Evolutionary conservation across 2,329 filamentous ascomycete species (phyloP).

Genomic region (Penicillium vulpinum): DNA sequence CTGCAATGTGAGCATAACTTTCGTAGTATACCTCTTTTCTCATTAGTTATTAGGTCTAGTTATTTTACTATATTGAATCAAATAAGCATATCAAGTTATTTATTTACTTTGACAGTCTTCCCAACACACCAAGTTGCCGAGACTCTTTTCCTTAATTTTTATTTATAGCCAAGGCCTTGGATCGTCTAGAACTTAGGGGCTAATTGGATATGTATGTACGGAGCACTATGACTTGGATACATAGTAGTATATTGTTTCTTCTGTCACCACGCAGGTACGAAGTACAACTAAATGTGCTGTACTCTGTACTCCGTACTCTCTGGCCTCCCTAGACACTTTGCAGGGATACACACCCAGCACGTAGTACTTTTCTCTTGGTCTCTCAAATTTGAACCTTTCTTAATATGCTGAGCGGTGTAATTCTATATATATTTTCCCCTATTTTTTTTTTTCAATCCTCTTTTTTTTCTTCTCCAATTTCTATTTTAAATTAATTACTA

Average conservation of each 20-base stretch:
- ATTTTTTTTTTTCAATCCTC: neutral
- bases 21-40: neutral
- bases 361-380: neutral
- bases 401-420: neutral
- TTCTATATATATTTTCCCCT: neutral
- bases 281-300: neutral
- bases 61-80: neutral
- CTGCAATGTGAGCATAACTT: neutral
- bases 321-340: neutral
- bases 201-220: too few relatives aligned
- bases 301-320: neutral
- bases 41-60: neutral
- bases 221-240: neutral
- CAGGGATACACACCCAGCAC: neutral
- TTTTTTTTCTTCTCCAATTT: neutral
- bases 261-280: neutral
- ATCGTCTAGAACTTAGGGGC: neutral
- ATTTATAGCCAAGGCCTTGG: constrained; percentile 7
- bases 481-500: neutral
- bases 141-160: constrained; percentile 1
- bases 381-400: neutral
- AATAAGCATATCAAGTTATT: neutral
- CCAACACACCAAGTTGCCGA: neutral
- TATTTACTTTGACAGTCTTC: neutral
- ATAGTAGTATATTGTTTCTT: neutral